Conservation (phyloP, 257 asterid genomes). For the Eucommia ulmoides region DNA sequence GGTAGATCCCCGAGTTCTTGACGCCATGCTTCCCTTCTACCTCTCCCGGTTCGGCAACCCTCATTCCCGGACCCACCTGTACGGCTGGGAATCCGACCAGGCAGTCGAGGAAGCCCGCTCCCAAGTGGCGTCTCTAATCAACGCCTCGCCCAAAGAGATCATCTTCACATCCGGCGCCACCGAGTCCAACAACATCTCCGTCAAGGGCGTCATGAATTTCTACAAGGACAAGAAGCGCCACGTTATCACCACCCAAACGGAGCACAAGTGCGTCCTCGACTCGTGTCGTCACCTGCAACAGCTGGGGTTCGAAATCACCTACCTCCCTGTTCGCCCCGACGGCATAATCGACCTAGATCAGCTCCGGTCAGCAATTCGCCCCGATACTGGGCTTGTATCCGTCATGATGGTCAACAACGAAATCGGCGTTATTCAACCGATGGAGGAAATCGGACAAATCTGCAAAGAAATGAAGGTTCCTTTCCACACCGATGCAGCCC, state of each 20-base stretch:
- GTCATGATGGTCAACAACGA: constrained; percentile 98
- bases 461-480: constrained; percentile 77
- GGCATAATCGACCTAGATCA: constrained; percentile 61
- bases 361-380: constrained; percentile 60
- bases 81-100: constrained; percentile 96
- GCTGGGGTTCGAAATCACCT: constrained; percentile 82
- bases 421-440: constrained; percentile 91
- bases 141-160: constrained; percentile 86
- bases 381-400: constrained; percentile 80
- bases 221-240: constrained; percentile 86
- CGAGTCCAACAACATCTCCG: constrained; percentile 77
- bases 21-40: constrained; percentile 81
- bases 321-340: constrained; percentile 68
- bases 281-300: constrained; percentile 89
- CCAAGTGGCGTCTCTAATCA: constrained; percentile 52
- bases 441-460: constrained; percentile 76
- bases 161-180: constrained; percentile 98
- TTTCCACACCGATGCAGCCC: constrained; percentile 91
- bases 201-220: constrained; percentile 85
- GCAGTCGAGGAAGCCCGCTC: constrained; percentile 73
- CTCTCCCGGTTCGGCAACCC: constrained; percentile 85
- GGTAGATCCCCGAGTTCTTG: constrained; percentile 87
- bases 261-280: constrained; percentile 91
- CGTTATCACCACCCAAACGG: constrained; percentile 94
- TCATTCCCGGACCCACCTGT: constrained; percentile 88